These are phyloP conservation scores for Kwoniella shandongensis DNA, from an alignment of 768 basidiomycete species.

Conservation along the genomic window DNA sequence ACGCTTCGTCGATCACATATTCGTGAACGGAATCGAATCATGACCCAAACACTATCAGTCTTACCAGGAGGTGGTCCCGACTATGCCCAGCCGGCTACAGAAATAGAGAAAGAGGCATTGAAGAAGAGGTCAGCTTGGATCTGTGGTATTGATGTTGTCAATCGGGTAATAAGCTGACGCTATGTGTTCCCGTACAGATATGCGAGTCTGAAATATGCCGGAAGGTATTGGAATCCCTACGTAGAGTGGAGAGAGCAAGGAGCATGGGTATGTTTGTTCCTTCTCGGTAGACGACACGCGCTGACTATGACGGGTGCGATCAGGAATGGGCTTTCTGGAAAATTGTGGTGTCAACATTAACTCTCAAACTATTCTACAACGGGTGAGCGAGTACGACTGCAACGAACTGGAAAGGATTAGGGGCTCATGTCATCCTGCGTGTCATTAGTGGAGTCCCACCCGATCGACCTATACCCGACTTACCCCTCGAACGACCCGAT, in stretches of 20 bases:
- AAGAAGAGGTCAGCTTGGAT: slow-evolving; percentile 41
- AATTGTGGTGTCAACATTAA: slow-evolving; percentile 35
- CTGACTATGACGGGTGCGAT: no score
- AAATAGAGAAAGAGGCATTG: slow-evolving; percentile 42
- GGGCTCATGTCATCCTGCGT: neutral
- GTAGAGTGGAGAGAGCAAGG: slow-evolving; percentile 48
- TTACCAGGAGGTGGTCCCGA: slow-evolving; percentile 28
- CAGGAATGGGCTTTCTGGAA: slow-evolving; percentile 49
- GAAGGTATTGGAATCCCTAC: slow-evolving; percentile 47
- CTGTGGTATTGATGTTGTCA: no score
- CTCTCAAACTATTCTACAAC: slow-evolving; percentile 37
- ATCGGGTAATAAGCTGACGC: no score
- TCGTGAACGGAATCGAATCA: slow-evolving; percentile 22
- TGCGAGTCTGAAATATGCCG: slow-evolving; percentile 39
- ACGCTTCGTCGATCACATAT: slow-evolving; percentile 40
- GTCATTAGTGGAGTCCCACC: slow-evolving; percentile 35
- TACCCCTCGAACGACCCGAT: slow-evolving; percentile 41
- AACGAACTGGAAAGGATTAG: neutral
- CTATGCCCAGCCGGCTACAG: slow-evolving; percentile 28
- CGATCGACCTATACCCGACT: slow-evolving; percentile 41
- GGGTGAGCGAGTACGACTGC: slow-evolving; percentile 29
- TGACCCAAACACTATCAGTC: slow-evolving; percentile 13
- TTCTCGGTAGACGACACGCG: no score
- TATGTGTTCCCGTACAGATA: slow-evolving; percentile 32
- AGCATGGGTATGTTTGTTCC: slow-evolving; percentile 40